phyloP scores from a whole-genome alignment of 768 basidiomycete species.

The Suillus americanus region DNA sequence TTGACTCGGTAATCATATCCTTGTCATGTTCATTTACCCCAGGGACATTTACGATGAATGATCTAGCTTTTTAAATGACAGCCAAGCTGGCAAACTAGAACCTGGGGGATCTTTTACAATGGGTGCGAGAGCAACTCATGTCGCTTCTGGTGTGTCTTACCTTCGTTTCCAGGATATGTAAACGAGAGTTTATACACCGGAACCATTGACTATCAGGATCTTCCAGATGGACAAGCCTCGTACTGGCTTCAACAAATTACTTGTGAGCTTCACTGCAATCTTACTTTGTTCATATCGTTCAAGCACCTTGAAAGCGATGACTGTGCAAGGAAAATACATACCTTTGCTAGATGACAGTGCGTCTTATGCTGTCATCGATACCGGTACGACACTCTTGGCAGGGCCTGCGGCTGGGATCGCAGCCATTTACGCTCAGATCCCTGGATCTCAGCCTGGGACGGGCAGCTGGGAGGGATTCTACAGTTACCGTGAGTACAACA shows the following conservation, averaged over 20 bases:
- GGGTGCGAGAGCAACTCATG: constrained; percentile 39
- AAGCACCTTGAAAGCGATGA: constrained; percentile 25
- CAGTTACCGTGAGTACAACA: constrained; percentile 35
- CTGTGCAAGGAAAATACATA: constrained; percentile 33
- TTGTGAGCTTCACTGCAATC: constrained; percentile 15
- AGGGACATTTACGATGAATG: neutral
- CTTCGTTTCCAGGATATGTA: constrained; percentile 49
- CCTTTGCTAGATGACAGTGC: constrained; percentile 35
- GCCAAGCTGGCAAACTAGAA: constrained; percentile 42
- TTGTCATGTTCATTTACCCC: neutral
- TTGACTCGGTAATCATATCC: constrained; percentile 44
- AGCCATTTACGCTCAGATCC: constrained; percentile 47
- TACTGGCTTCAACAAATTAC: constrained; percentile 47
- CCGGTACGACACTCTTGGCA: constrained; percentile 59
- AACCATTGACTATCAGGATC: constrained; percentile 45
- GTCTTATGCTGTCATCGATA: constrained; percentile 50
- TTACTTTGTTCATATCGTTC: neutral
- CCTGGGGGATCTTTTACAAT: constrained; percentile 75
- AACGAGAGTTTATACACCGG: constrained; percentile 48
- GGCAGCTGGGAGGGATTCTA: constrained; percentile 47
- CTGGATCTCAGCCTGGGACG: constrained; percentile 38
- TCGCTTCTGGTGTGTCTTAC: constrained; percentile 3
- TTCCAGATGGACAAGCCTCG: constrained; percentile 39
- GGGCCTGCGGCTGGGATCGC: constrained; percentile 42
- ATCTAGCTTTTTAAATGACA: constrained; percentile 49